Base-by-base conservation (phyloP, 2,329 filamentous ascomycete genomes). In the Zymoseptoria crescenta region DNA sequence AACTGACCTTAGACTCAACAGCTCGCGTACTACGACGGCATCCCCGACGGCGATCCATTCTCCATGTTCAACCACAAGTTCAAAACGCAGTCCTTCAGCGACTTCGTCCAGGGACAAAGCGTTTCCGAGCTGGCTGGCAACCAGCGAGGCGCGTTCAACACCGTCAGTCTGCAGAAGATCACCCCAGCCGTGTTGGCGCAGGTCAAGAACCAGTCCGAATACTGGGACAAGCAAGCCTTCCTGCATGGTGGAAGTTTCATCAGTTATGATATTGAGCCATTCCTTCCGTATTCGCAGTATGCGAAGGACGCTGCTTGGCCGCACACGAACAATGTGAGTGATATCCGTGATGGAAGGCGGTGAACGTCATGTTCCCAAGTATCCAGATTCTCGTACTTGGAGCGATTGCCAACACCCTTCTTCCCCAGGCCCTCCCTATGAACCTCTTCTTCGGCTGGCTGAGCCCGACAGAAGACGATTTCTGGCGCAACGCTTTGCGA, bases 61-160 rank as follows among this genome's bases (percentile, higher is more conserved):
- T 16, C 24, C 30, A 45, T 49, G 29, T 55, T 55, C 53, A 55
- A 55, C 41, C 28, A 19, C 27, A 45, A 8, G 28, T 55, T 19
- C n/a, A 55, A 55, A 16, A 55, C 7, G 21, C 53, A 55, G 29
- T 24, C 30, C 9, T 55, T 55, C 53, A 45, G 20, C 24, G 7
- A 19, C 5, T 55, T 55, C 29, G 28, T 55, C 41, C n/a, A 49
- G 6, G 7, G 29, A 1, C 53, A 30, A 27, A 29, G 51, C n/a
- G n/a, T 52, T 6, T 27, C 20, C 20, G 8, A 28, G n/a, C 16
- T 52, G 29, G 27, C 28, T 16, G 16, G 27, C 6, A 49, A 49
- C 10, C 53, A 55, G 16, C 53, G 53, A 13, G 53, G 53, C 7
- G 19, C 53, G 3, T 55, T 55, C 53, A 55, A 55, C 29, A 55